A percentile compares a stretch with the other conserved stretches of the same genome.
Evolutionary conservation across 441 rosid genomes (phyloP).

Genomic region (Rhodomyrtus psidioides): DNA sequence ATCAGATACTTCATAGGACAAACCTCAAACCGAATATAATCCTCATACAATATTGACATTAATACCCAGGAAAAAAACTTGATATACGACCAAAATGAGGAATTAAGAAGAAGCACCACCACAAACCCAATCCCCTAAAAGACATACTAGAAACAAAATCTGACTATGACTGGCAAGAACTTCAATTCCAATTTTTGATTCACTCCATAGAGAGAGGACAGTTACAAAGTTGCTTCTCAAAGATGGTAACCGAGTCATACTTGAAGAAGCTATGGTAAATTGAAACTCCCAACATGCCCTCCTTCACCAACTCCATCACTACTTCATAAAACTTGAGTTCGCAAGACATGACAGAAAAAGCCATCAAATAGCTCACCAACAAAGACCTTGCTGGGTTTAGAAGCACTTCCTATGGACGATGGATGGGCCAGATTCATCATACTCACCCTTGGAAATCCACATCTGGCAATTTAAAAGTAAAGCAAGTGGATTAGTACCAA

Average conservation of each 20-base stretch:
- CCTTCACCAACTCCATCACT: neutral
- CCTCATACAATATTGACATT: neutral
- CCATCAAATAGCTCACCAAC: slow-evolving; percentile 37
- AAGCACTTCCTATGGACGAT: slow-evolving; percentile 77
- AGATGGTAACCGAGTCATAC: neutral
- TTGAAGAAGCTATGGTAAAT: neutral
- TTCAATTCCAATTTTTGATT: neutral
- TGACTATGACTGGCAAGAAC: neutral
- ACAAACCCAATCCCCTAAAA: neutral
- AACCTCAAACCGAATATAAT: neutral
- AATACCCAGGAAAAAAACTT: neutral
- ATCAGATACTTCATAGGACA: neutral
- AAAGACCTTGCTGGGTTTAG: slow-evolving; percentile 22
- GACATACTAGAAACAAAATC: neutral
- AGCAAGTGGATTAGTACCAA: neutral
- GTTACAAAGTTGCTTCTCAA: neutral
- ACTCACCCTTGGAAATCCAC: slow-evolving; percentile 67
- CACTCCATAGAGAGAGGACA: neutral
- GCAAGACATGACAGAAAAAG: slow-evolving; percentile 37
- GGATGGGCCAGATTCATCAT: slow-evolving; percentile 56
- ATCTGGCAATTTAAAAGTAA: slow-evolving; percentile 17
- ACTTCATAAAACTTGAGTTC: slow-evolving; percentile 8
- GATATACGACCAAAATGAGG: neutral
- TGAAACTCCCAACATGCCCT: neutral
- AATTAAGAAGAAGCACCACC: neutral